Evolutionary conservation across 352 stramenopile species (phyloP).

Genomic region (Pythium phragmiticola): DNA sequence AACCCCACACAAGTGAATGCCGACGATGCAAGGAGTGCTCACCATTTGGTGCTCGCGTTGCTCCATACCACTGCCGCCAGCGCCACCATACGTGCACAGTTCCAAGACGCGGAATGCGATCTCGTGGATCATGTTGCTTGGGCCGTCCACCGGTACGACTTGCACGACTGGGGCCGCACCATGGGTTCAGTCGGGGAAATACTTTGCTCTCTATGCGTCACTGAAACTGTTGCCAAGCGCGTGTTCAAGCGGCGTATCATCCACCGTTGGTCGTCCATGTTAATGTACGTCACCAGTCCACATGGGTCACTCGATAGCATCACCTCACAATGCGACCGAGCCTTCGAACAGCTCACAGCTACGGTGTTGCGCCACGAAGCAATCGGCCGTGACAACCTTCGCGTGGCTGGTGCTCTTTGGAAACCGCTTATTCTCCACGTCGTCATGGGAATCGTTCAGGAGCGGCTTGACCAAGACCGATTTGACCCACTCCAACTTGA

Average conservation of each 20-base stretch:
- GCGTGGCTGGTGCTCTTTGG: too few relatives aligned
- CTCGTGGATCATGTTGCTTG: background rate
- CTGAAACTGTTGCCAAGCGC: background rate
- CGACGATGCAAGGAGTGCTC: too few relatives aligned
- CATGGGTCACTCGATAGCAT: slow-evolving; percentile 27
- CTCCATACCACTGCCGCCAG: background rate
- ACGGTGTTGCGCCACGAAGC: background rate
- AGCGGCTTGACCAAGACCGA: background rate
- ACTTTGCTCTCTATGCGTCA: background rate
- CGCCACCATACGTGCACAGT: background rate
- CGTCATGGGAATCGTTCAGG: too few relatives aligned
- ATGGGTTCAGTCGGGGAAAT: background rate
- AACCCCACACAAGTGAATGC: too few relatives aligned
- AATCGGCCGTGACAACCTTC: too few relatives aligned
- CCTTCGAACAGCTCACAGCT: background rate
- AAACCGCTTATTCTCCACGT: too few relatives aligned
- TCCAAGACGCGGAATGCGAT: background rate
- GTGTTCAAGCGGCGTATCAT: background rate
- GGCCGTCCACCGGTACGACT: background rate
- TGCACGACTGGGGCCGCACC: background rate
- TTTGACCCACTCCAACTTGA: slow-evolving; percentile 7
- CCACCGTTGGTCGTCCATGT: background rate
- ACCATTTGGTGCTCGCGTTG: too few relatives aligned
- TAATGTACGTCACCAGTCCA: background rate
- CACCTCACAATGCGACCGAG: slow-evolving; percentile 13